Conservation (phyloP, 768 basidiomycete species). For the Rubroboletus satanas region DNA sequence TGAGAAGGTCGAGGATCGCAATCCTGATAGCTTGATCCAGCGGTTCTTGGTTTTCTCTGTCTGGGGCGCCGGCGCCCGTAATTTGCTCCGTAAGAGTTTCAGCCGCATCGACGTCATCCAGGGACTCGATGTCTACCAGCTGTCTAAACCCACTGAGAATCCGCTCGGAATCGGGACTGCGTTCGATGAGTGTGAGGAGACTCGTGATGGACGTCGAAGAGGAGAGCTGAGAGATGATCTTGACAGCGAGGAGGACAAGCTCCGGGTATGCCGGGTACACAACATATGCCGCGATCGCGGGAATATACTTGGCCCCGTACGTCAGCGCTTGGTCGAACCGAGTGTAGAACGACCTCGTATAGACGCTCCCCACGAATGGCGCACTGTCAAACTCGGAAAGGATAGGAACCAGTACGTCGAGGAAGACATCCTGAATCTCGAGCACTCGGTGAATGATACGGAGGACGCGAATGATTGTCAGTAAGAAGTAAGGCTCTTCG, state of each 20-base stretch:
- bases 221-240: conserved; percentile 68
- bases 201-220: conserved; percentile 64
- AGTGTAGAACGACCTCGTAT: conserved; percentile 66
- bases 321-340: conserved; percentile 72
- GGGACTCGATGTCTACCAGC: conserved; percentile 58
- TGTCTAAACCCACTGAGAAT: conserved; percentile 77
- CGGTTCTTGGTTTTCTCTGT: conserved; percentile 41
- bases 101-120: conserved; percentile 55
- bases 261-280: conserved; percentile 65
- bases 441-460: conserved; percentile 78
- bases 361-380: conserved; percentile 49
- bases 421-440: conserved; percentile 84
- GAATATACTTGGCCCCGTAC: conserved; percentile 66
- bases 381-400: conserved; percentile 63
- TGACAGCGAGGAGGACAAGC: conserved; percentile 71
- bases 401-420: conserved; percentile 81
- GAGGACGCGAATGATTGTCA: conserved; percentile 75
- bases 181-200: conserved; percentile 73
- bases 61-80: conserved; percentile 74
- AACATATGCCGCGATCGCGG: conserved; percentile 80
- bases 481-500: conserved; percentile 67
- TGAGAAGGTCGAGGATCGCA: conserved; percentile 76
- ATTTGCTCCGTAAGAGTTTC: conserved; percentile 57
- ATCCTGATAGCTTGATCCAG: conserved; percentile 69
- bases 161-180: conserved; percentile 79